These are phyloP conservation scores for Claviceps sp. DNA, from an alignment of 2,329 filamentous ascomycete species.

Conservation along the genomic window DNA sequence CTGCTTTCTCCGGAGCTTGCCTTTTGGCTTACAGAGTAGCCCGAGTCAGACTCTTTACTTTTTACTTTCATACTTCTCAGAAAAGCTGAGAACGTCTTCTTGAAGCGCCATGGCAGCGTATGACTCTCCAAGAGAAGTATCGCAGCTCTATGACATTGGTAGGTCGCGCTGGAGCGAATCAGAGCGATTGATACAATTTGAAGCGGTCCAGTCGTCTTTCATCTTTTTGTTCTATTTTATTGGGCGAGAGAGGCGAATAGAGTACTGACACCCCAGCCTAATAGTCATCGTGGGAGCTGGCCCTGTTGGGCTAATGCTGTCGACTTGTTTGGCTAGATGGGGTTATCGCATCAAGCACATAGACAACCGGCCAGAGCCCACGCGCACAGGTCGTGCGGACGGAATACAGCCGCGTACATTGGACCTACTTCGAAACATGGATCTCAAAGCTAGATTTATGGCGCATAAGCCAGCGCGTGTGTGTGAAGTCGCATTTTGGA, in stretches of 20 bases:
- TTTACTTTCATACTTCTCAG: not conserved
- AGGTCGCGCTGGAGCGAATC: slow-evolving; percentile 6
- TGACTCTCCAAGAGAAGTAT: not conserved
- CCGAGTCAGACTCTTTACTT: not conserved
- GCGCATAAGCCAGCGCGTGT: slow-evolving; percentile 75
- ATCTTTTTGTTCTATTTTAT: no score
- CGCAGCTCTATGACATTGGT: slow-evolving; percentile 31
- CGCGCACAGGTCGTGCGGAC: slow-evolving; percentile 73
- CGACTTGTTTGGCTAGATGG: slow-evolving; percentile 79
- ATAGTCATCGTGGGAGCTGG: slow-evolving; percentile 78
- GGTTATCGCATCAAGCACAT: slow-evolving; percentile 93
- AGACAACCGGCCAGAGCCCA: slow-evolving; percentile 78
- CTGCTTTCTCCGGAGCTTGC: not conserved
- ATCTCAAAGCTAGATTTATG: slow-evolving; percentile 79
- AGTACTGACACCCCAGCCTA: slow-evolving; percentile 11
- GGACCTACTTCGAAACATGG: slow-evolving; percentile 80
- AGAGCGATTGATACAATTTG: not conserved
- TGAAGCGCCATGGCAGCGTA: not conserved
- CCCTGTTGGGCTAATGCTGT: slow-evolving; percentile 76
- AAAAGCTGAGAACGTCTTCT: not conserved
- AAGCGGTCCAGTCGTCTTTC: not conserved
- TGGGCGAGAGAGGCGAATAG: not conserved
- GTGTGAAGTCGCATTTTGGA: slow-evolving; percentile 65
- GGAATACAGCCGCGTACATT: slow-evolving; percentile 84
- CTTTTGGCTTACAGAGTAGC: not conserved